Percentiles rank a stretch among this genome's conserved stretches.
Conservation (phyloP, 1,139 yeast species). For the Hansenula lynferdii region DNA sequence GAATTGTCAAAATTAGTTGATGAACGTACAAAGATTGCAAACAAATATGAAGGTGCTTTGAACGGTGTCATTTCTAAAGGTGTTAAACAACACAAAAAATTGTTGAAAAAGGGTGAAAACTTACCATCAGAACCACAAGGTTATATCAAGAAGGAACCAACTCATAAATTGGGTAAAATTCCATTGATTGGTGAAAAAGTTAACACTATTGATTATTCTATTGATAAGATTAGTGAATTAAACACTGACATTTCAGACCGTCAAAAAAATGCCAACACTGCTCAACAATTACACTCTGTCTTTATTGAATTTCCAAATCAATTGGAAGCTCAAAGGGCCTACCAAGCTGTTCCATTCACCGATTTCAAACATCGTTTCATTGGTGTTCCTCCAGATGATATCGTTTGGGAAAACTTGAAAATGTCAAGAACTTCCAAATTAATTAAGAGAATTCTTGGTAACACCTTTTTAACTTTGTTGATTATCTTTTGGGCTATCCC, state of each 20-base stretch:
- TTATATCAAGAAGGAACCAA: conserved; percentile 65
- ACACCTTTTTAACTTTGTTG: conserved; percentile 47
- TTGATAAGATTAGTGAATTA: conserved; percentile 48
- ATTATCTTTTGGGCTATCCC: conserved; percentile 84
- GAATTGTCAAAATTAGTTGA: conserved; percentile 47
- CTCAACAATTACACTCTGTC: conserved; percentile 50
- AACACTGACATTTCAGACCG: conserved; percentile 48
- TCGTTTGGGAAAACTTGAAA: conserved; percentile 62
- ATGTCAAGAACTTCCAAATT: conserved; percentile 54
- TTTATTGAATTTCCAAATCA: conserved; percentile 71
- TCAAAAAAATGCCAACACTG: conserved; percentile 41
- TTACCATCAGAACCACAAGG: conserved; percentile 43
- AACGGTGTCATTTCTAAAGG: conserved; percentile 53
- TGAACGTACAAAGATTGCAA: conserved; percentile 50
- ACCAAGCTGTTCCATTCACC: conserved; percentile 46
- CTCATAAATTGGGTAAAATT: conserved; percentile 46
- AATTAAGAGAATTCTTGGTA: conserved; percentile 45
- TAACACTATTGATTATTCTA: conserved; percentile 56
- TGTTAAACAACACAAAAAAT: conserved; percentile 47
- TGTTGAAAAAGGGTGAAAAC: conserved; percentile 49
- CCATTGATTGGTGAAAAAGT: conserved; percentile 41
- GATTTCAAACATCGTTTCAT: conserved; percentile 31
- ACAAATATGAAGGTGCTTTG: conserved; percentile 55
- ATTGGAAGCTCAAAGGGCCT: conserved; percentile 66
- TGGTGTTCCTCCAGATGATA: conserved; percentile 59